Base-by-base conservation (phyloP, 2,329 filamentous ascomycete genomes). In the Rutstroemia sp. region DNA sequence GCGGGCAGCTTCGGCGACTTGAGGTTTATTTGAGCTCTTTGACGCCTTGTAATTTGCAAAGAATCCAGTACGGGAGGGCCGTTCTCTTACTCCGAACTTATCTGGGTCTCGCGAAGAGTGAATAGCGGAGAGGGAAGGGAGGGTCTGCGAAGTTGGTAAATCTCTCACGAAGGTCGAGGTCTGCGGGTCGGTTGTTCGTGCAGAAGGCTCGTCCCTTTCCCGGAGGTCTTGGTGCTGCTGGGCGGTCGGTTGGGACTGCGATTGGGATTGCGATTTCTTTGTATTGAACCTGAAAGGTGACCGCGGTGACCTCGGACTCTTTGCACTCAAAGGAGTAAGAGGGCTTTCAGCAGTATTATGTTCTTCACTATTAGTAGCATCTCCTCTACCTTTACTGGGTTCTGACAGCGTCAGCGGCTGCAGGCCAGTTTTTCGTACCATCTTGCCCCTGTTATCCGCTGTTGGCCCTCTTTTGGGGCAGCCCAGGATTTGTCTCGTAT, bases 31-130 rank as follows among this genome's bases (percentile, higher is more conserved):
- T 5, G 74, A 74, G 27, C 75, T 76, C 58, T 75, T 77, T 5
- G 72, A 71, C 10, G 74, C 74, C 56, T 73, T 71, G 58, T 76
- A 72, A 61, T 78, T 78, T 45, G 73, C 70, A 61, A 78, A 78
- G 60, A 78, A 76, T 68, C 67, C 65, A 37, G 61, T 62, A 39
- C 62, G 62, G 27, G 62, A 45, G 16, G 66, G 59, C 41, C 62
- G 59, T 56, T 67, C 63, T 49, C 49, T 58, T n/a, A 65, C 58
- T 25, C 59, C 50, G 45, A 59, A 54, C 38, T 58, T n/a, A 37
- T 58, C 14, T 54, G n/a, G n/a, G 39, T 46, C 34, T 25, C 52
- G 23, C 34, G 23, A 58, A 27, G 56, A 47, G 45, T 64, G 59
- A 44, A 61, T 23, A 37, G 61, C 52, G 16, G 63, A 57, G 10